These are phyloP conservation scores for Rhizoctonia solani DNA, from an alignment of 1,284 basidiomycete genomes.

Conservation along the genomic window DNA sequence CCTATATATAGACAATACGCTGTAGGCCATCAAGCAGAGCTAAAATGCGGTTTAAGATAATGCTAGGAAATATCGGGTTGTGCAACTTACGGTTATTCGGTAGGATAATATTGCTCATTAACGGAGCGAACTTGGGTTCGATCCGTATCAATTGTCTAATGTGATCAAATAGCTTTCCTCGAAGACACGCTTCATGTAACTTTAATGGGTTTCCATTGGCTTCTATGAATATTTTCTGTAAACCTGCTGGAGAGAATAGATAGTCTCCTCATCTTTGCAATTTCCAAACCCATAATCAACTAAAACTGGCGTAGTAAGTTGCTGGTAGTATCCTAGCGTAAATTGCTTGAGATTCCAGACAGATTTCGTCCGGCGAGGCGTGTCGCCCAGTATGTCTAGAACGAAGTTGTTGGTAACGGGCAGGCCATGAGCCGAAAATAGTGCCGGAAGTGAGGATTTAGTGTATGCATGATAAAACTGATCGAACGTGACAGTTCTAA, in stretches of 20 bases:
- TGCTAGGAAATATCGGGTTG: background rate
- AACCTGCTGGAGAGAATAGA: background rate
- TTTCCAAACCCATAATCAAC: background rate
- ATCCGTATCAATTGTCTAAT: background rate
- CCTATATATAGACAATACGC: too few species aligned
- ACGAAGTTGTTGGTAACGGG: background rate
- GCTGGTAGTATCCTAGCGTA: background rate
- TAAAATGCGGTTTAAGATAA: background rate
- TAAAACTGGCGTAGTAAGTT: background rate
- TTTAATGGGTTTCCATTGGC: background rate
- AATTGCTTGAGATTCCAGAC: background rate
- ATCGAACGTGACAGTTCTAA: background rate
- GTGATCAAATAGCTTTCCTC: background rate
- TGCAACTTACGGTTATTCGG: background rate
- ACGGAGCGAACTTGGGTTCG: background rate
- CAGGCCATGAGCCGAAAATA: background rate
- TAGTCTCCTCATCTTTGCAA: background rate
- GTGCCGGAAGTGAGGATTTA: background rate
- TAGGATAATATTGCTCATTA: background rate
- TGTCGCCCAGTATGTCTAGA: background rate
- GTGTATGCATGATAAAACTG: background rate
- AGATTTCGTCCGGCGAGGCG: background rate
- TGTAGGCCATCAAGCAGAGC: background rate
- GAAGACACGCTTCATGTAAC: background rate
- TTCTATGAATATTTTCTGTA: background rate